Evolutionary conservation across 768 basidiomycete genomes (phyloP).

Genomic region (Auriscalpium vulgare): DNA sequence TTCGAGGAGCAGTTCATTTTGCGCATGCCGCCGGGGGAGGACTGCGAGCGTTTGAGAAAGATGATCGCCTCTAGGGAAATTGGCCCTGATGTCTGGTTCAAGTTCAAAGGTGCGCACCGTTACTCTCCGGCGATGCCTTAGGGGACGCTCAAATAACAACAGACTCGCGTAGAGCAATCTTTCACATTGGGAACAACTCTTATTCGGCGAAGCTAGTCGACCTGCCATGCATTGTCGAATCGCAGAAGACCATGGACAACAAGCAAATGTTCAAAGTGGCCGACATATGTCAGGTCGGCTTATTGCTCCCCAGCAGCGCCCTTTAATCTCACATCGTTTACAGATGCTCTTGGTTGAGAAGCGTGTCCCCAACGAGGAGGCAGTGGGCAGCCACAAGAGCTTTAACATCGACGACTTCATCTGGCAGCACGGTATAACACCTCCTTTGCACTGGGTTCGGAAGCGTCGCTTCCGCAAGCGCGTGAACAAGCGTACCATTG

Average conservation of each 20-base stretch:
- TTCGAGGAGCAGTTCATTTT: constrained; percentile 98
- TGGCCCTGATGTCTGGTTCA: constrained; percentile 85
- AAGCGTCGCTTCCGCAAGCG: constrained; percentile 91
- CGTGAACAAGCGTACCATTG: constrained; percentile 81
- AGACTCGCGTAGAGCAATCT: constrained; percentile 89
- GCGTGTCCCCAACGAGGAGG: constrained; percentile 63
- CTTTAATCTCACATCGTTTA: not conserved
- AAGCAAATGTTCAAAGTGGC: constrained; percentile 99
- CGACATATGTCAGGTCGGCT: constrained; percentile 87
- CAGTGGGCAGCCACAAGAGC: constrained; percentile 48
- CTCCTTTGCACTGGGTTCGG: constrained; percentile 82
- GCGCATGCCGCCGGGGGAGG: constrained; percentile 78
- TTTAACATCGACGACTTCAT: constrained; percentile 95
- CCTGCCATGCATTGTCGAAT: constrained; percentile 87
- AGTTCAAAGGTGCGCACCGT: constrained; percentile 76
- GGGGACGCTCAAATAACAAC: not conserved
- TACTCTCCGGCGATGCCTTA: not conserved
- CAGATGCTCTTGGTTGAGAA: constrained; percentile 92
- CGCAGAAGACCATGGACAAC: constrained; percentile 92
- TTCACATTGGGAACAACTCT: constrained; percentile 73
- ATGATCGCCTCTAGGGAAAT: constrained; percentile 76
- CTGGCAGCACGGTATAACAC: constrained; percentile 94
- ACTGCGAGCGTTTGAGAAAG: constrained; percentile 71
- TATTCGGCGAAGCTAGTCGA: constrained; percentile 95
- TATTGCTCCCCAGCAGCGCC: constrained; percentile 7